Evolutionary conservation across 2,329 filamentous ascomycete genomes (phyloP).

Genomic region (Hypoxylon sp.): DNA sequence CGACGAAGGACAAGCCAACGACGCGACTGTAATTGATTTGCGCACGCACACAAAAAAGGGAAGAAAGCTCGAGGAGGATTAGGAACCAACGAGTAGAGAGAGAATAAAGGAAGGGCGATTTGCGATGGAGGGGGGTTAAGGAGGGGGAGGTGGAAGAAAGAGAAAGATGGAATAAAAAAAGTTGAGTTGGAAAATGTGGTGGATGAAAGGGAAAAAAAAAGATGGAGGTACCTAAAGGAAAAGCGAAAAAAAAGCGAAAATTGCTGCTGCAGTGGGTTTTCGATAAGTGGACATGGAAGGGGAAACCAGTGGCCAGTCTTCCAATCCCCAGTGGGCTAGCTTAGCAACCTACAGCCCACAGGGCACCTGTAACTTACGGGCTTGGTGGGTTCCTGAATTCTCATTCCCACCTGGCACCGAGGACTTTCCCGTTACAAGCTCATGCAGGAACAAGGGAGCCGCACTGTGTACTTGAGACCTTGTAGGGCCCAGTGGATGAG

Average conservation of each 20-base stretch:
- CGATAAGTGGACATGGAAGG: conserved; percentile 18
- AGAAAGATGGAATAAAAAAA: conserved; percentile 44
- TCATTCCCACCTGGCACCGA: too few species aligned
- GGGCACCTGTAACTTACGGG: not conserved
- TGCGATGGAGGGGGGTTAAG: conserved; percentile 42
- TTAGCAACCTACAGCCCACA: conserved; percentile 9
- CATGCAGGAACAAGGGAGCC: not conserved
- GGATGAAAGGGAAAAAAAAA: conserved; percentile 33
- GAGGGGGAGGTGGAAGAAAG: conserved; percentile 45
- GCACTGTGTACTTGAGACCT: too few species aligned
- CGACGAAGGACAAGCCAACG: conserved; percentile 41
- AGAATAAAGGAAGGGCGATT: conserved; percentile 48
- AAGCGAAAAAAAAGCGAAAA: conserved; percentile 24
- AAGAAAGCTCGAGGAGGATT: conserved; percentile 45
- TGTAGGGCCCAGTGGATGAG: conserved; percentile 14
- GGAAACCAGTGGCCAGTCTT: too few species aligned
- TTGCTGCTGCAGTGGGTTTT: conserved; percentile 28
- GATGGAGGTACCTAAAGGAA: conserved; percentile 25
- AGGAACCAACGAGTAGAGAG: conserved; percentile 48
- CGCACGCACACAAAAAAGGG: conserved; percentile 42
- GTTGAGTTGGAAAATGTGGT: conserved; percentile 20
- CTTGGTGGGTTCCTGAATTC: too few species aligned
- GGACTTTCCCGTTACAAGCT: conserved; percentile 5
- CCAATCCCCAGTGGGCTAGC: too few species aligned
- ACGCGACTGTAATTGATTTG: conserved; percentile 41